phyloP scores from a whole-genome alignment of 495 filamentous ascomycete species.

The Penicillium cataractarum region DNA sequence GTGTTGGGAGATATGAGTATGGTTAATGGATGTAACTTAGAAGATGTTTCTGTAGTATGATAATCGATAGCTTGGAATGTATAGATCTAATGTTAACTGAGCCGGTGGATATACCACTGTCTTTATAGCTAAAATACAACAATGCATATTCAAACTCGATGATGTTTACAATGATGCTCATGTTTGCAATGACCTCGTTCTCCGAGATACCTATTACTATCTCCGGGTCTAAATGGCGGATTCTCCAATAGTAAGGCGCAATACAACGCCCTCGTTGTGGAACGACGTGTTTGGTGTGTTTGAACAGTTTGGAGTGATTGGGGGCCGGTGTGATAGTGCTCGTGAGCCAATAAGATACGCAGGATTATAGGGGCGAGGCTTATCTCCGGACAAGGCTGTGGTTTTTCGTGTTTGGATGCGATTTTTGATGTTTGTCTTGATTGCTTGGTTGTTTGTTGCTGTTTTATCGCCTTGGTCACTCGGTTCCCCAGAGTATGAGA shows the following conservation, averaged over 20 bases:
- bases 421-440: background rate
- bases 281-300: constrained; percentile 4
- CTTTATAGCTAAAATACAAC: background rate
- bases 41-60: background rate
- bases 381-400: background rate
- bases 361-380: background rate
- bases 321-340: background rate
- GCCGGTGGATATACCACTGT: background rate
- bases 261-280: background rate
- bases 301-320: background rate
- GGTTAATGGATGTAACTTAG: no score
- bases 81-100: background rate
- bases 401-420: background rate
- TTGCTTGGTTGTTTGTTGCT: no score
- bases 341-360: background rate
- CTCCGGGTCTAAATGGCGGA: background rate
- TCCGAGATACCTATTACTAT: background rate
- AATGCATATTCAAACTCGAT: background rate
- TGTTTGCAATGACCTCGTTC: background rate
- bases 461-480: no score
- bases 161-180: background rate
- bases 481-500: no score
- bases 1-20: background rate
- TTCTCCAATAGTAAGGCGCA: background rate
- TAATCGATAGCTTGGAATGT: background rate